A percentile compares a stretch with the other conserved stretches of the same genome.
Conservation (phyloP, 1,284 basidiomycete species). For the Sphagnurus paluster region DNA sequence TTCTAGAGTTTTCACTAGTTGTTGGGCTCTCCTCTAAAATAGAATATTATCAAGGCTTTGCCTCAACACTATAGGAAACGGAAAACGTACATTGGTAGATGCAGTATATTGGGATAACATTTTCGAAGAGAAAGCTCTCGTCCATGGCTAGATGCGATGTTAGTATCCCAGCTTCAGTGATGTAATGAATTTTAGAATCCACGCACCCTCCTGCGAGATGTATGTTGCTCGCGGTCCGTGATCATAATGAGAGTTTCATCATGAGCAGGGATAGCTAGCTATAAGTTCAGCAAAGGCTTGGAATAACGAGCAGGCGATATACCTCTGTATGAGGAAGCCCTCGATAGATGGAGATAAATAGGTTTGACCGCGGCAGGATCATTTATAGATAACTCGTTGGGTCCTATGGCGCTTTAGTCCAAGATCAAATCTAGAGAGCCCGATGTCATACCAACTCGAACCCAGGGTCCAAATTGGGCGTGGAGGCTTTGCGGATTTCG, state of each 20-base stretch:
- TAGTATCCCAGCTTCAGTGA: too few relatives aligned
- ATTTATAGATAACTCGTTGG: constrained; percentile 5
- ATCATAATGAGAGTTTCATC: too few relatives aligned
- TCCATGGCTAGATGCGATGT: neutral
- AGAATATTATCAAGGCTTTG: neutral
- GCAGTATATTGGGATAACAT: neutral
- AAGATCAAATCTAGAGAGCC: neutral
- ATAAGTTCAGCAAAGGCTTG: neutral
- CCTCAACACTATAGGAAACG: too few relatives aligned
- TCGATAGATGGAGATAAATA: constrained; percentile 4
- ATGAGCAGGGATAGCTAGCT: neutral
- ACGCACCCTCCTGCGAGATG: neutral
- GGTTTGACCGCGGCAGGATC: neutral
- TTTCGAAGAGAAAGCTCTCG: neutral
- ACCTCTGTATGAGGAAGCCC: constrained; percentile 6
- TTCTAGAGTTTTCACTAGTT: neutral
- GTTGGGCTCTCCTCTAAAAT: neutral
- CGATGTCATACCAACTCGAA: constrained; percentile 1
- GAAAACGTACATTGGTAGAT: neutral
- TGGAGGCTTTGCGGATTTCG: too few relatives aligned
- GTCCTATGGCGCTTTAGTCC: neutral
- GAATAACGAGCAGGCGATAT: neutral
- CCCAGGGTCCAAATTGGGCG: constrained; percentile 6
- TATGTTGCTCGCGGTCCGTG: constrained; percentile 1
- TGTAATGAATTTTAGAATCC: too few relatives aligned